These are phyloP conservation scores for Penicillium fuscoglaucum DNA, from an alignment of 2,329 filamentous ascomycete species.

Conservation along the genomic window DNA sequence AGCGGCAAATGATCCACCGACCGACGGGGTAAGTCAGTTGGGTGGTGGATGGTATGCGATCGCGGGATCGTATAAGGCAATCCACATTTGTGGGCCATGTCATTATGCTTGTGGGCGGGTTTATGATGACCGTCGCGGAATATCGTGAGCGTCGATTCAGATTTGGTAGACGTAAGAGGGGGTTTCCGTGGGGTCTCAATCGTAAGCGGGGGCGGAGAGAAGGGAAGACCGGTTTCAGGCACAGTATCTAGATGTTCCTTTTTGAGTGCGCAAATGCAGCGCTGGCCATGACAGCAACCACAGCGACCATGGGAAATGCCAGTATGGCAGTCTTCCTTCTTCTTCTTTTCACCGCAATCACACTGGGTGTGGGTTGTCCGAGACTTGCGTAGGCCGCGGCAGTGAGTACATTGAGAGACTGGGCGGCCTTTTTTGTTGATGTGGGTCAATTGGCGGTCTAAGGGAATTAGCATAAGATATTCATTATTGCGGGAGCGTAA, in stretches of 20 bases:
- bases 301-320: slow-evolving; percentile 41
- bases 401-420: slow-evolving; percentile 96
- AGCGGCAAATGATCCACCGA: slow-evolving; percentile 55
- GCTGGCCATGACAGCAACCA: slow-evolving; percentile 59
- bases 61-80: slow-evolving; percentile 63
- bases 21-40: slow-evolving; percentile 49
- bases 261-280: slow-evolving; percentile 62
- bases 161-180: slow-evolving; percentile 57
- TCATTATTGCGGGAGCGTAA: background rate
- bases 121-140: slow-evolving; percentile 66
- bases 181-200: slow-evolving; percentile 55
- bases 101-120: slow-evolving; percentile 64
- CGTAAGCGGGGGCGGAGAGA: slow-evolving; percentile 38
- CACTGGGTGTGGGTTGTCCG: slow-evolving; percentile 93
- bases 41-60: slow-evolving; percentile 52
- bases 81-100: slow-evolving; percentile 62
- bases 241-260: slow-evolving; percentile 56
- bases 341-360: slow-evolving; percentile 91
- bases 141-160: slow-evolving; percentile 60
- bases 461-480: slow-evolving; percentile 14
- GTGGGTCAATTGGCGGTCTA: slow-evolving; percentile 87
- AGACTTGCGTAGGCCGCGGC: slow-evolving; percentile 92
- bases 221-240: slow-evolving; percentile 48
- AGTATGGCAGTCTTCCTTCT: slow-evolving; percentile 50
- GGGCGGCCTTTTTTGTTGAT: slow-evolving; percentile 98